Base-by-base conservation (phyloP, 2,329 filamentous ascomycete genomes). In the Aureobasidium subglaciale region DNA sequence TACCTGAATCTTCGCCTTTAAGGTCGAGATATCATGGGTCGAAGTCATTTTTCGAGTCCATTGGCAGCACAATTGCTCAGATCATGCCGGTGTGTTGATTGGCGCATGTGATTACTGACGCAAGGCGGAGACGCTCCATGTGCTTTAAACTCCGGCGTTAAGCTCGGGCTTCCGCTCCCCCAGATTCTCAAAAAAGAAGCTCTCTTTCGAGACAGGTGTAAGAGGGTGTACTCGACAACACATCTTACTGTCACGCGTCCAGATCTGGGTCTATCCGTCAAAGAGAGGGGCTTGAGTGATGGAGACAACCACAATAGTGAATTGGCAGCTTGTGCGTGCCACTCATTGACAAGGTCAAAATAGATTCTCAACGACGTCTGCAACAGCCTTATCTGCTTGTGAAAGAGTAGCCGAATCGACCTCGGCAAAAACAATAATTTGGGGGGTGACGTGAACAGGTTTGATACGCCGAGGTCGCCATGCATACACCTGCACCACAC, bases 361-460 rank as follows among this genome's bases (percentile, higher is more conserved):
- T n/a, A n/a, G n/a, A n/a, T 48, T 48, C 43, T 16, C 43, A 48
- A 48, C 43, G 13, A 5, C 16, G 43, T 48, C 25, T 35, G 43
- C 43, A 48, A 48, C 43, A 25, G 20, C 10, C 13, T 30, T 22
- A n/a, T 32, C 42, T 22, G 42, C 27, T 27, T 46, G 43, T 48
- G 46, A 29, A 38, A 38, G 34, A 38, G 46, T 50, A 50, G 18
- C 46, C 46, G 46, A 50, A 38, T 13, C n/a, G 22, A 50, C 46
- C 46, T 50, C 46, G 46, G 46, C 46, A 50, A 29, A 48, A 37
- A 29, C 46, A 37, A 38, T 27, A 22, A 38, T 50, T 50, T 50
- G 46, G 46, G 20, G 45, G 46, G 42, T 46, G 42, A 46, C 42
- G 34, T 50, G 32, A 50, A 37, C 22, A 25, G 11, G 10, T 15